A percentile compares a stretch with the other conserved stretches of the same genome.
phyloP scores from a whole-genome alignment of 345 rosid species.

The Adansonia digitata region DNA sequence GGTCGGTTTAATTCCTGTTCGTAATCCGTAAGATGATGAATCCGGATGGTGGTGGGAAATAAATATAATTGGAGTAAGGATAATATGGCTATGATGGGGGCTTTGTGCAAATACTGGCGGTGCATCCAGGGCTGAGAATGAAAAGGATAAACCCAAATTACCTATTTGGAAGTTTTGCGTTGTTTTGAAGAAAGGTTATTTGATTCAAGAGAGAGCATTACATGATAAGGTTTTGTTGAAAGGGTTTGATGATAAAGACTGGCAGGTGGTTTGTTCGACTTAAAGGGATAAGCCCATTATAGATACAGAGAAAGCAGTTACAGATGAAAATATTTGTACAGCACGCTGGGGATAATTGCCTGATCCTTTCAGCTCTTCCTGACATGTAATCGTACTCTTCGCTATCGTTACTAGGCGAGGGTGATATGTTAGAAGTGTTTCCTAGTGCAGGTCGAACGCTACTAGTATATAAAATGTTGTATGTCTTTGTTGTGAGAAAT shows the following conservation, averaged over 20 bases:
- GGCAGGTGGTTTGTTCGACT: conserved; percentile 6
- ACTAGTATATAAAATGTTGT: conserved; percentile 11
- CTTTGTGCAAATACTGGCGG: conserved; percentile 27
- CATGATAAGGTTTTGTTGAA: conserved; percentile 39
- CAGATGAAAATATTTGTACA: conserved; percentile 26
- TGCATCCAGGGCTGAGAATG: conserved; percentile 52
- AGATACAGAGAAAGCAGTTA: conserved; percentile 11
- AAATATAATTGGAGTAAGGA: conserved; percentile 17
- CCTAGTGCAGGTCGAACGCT: no score
- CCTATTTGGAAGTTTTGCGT: conserved; percentile 29
- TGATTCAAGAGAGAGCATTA: conserved; percentile 37
- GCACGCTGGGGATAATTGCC: conserved; percentile 21
- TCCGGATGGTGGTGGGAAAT: conserved; percentile 23
- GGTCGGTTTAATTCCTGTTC: conserved; percentile 32
- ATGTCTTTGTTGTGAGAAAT: not conserved
- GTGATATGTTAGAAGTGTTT: not conserved
- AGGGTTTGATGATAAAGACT: conserved; percentile 30
- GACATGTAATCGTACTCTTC: conserved; percentile 40
- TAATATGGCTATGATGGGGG: conserved; percentile 23
- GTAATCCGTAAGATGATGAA: conserved; percentile 13
- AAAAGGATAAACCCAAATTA: conserved; percentile 42
- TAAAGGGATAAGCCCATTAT: conserved; percentile 10
- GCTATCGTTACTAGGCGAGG: not conserved
- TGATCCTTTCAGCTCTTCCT: conserved; percentile 46
- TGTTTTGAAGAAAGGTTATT: conserved; percentile 21